Conservation (phyloP, 169 alveolate species). For the Perkinsus marinus region DNA sequence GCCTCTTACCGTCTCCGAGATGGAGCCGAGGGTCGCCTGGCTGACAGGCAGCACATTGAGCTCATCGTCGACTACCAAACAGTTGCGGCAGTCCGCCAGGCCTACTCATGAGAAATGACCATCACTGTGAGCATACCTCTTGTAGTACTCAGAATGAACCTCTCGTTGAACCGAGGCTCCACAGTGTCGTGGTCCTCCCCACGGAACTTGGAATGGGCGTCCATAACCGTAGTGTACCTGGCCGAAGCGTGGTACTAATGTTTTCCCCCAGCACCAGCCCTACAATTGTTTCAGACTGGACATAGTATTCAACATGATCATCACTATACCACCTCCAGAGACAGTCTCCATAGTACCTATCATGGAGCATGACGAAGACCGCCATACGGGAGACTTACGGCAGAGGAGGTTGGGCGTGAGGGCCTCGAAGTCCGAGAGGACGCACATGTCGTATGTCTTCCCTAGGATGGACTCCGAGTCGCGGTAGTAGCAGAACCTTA, state of each 20-base stretch:
- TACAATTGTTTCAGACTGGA: slow-evolving; percentile 67
- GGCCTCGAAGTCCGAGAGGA: slow-evolving; percentile 87
- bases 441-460: neutral
- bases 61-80: slow-evolving; percentile 95
- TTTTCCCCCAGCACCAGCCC: too few relatives aligned
- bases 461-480: slow-evolving; percentile 38
- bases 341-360: slow-evolving; percentile 89
- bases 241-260: neutral
- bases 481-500: slow-evolving; percentile 90
- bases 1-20: slow-evolving; percentile 5
- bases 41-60: slow-evolving; percentile 89
- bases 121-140: slow-evolving; percentile 9
- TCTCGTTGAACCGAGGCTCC: slow-evolving; percentile 85
- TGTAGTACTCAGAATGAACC: slow-evolving; percentile 58
- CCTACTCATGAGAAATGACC: slow-evolving; percentile 7
- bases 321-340: slow-evolving; percentile 94
- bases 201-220: slow-evolving; percentile 81
- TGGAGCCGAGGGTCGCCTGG: slow-evolving; percentile 9
- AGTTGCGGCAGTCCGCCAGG: slow-evolving; percentile 64
- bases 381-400: slow-evolving; percentile 33
- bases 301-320: slow-evolving; percentile 54
- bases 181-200: slow-evolving; percentile 62
- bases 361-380: neutral
- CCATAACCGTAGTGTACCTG: slow-evolving; percentile 77
- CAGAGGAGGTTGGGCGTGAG: slow-evolving; percentile 98